Conservation (phyloP, 2,329 filamentous ascomycete species). For the Cercospora zeae-maydis region DNA sequence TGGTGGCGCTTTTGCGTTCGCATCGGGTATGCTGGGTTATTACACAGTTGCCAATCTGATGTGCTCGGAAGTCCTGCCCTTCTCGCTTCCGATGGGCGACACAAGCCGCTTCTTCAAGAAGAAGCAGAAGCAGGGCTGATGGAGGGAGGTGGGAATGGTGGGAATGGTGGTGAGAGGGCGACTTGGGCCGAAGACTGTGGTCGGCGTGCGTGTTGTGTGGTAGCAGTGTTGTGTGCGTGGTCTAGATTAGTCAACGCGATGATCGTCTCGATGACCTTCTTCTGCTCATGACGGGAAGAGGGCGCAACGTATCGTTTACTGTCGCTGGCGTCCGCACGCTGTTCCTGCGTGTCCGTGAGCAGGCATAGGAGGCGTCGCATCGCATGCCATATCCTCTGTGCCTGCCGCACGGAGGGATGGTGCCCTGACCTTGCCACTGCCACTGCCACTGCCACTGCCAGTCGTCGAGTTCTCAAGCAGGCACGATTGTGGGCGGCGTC, state of each 20-base stretch:
- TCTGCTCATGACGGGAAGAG: not conserved
- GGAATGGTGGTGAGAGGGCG: not conserved
- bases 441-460: not conserved
- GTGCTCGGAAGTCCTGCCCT: conserved; percentile 39
- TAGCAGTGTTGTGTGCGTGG: not conserved
- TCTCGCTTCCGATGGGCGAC: conserved; percentile 44
- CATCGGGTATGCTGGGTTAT: conserved; percentile 47
- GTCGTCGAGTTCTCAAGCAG: not conserved
- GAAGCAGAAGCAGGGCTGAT: conserved; percentile 25
- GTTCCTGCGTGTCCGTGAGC: too few species aligned
- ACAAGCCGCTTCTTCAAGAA: conserved; percentile 41
- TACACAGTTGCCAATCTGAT: conserved; percentile 46
- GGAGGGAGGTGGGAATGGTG: not conserved
- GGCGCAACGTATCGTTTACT: too few species aligned
- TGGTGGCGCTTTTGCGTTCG: conserved; percentile 48
- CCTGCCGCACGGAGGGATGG: not conserved
- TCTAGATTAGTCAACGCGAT: not conserved
- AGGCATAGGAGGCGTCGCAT: not conserved
- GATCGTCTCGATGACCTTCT: not conserved
- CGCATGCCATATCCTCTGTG: not conserved
- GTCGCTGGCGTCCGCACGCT: too few species aligned
- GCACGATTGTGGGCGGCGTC: not conserved
- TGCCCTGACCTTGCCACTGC: not conserved
- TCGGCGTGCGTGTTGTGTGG: not conserved
- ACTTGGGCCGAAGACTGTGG: not conserved